These are phyloP conservation scores for Metschnikowia orientalis DNA, from an alignment of 805 yeast genomes.

Conservation along the genomic window DNA sequence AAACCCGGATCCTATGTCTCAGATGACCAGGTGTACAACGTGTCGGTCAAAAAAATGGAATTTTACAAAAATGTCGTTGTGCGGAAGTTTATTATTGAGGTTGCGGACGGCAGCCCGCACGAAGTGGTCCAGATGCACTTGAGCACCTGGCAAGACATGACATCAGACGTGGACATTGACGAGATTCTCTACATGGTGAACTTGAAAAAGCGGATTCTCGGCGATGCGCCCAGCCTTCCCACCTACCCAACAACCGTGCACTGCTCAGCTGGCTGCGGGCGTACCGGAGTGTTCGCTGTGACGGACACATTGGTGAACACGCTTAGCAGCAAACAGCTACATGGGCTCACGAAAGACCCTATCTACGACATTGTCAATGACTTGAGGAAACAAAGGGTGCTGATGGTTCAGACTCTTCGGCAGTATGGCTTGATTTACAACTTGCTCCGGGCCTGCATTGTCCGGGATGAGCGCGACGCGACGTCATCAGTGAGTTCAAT, in stretches of 20 bases:
- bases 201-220: slow-evolving; percentile 23
- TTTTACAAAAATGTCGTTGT: slow-evolving; percentile 13
- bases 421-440: slow-evolving; percentile 53
- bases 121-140: slow-evolving; percentile 72
- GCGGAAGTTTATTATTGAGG: slow-evolving; percentile 15
- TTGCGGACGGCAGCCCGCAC: slow-evolving; percentile 23
- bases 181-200: slow-evolving; percentile 50
- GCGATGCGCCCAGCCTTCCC: slow-evolving; percentile 5
- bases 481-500: no score
- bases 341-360: slow-evolving; percentile 32
- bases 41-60: slow-evolving; percentile 22
- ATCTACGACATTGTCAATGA: slow-evolving; percentile 43
- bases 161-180: slow-evolving; percentile 51
- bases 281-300: slow-evolving; percentile 78
- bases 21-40: slow-evolving; percentile 22
- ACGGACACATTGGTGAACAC: slow-evolving; percentile 54
- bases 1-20: slow-evolving; percentile 47
- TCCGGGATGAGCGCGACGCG: no score
- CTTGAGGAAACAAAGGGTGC: slow-evolving; percentile 48
- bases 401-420: slow-evolving; percentile 56
- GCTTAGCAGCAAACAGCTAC: slow-evolving; percentile 5
- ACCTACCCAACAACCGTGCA: slow-evolving; percentile 46
- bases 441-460: slow-evolving; percentile 8
- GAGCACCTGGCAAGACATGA: slow-evolving; percentile 80
- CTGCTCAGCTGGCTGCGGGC: slow-evolving; percentile 96